A percentile compares a stretch with the other conserved stretches of the same genome.
Conservation (phyloP, 495 filamentous ascomycete species). For the Xylaria acuta region DNA sequence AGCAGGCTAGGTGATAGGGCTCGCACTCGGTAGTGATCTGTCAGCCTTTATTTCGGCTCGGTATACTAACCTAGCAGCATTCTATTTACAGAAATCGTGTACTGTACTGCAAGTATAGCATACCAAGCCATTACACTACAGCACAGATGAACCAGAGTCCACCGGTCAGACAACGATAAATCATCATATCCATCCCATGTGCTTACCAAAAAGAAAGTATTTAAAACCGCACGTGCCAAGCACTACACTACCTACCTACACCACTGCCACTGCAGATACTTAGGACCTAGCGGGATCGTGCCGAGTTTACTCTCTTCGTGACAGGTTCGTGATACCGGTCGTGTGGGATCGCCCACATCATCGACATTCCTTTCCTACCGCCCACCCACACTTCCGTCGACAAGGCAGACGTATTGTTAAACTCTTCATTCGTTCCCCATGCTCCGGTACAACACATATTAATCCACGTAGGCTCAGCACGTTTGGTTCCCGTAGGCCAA, state of each 20-base stretch:
- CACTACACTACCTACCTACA: not conserved
- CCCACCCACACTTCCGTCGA: not conserved
- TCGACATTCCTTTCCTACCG: slow-evolving; percentile 3
- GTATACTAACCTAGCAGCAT: not conserved
- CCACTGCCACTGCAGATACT: not conserved
- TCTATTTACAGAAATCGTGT: not conserved
- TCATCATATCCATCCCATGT: not conserved
- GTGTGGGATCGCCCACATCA: slow-evolving; percentile 14
- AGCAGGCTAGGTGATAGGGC: not conserved
- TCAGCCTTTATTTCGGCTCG: not conserved
- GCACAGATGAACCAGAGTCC: not conserved
- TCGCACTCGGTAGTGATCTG: slow-evolving; percentile 3
- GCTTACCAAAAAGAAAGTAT: not conserved
- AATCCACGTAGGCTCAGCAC: not conserved
- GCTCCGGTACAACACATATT: not conserved
- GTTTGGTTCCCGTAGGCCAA: not conserved
- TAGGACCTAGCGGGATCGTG: not conserved
- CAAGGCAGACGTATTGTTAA: slow-evolving; percentile 20
- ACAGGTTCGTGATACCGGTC: not conserved
- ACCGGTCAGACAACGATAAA: not conserved
- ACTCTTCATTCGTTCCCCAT: slow-evolving; percentile 5
- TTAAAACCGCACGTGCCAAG: not conserved
- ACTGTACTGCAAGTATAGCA: not conserved
- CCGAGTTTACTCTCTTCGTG: not conserved
- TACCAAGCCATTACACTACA: not conserved